Percentiles rank a stretch among this genome's conserved stretches.
phyloP scores from a whole-genome alignment of 805 yeast species.

The Starmerella stigmatis region DNA sequence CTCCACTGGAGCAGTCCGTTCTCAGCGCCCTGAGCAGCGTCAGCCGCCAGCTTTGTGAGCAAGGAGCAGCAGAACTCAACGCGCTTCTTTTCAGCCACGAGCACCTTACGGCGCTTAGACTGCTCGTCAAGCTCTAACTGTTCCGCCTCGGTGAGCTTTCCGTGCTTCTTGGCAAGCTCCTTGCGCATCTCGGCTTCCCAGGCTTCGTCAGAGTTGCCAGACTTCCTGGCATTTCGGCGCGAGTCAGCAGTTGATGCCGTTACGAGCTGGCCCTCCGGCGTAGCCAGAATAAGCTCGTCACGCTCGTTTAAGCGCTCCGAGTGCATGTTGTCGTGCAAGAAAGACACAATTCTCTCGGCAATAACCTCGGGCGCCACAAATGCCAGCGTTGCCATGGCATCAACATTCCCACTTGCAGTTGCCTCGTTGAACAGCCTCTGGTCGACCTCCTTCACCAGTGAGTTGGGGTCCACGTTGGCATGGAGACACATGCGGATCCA shows the following conservation, averaged over 20 bases:
- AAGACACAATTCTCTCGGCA: constrained; percentile 41
- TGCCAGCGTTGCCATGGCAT: constrained; percentile 36
- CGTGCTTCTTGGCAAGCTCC: constrained; percentile 53
- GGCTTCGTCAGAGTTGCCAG: constrained; percentile 38
- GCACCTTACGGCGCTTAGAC: constrained; percentile 40
- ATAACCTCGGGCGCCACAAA: constrained; percentile 49
- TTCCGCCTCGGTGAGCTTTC: constrained; percentile 63
- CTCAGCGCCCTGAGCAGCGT: constrained; percentile 40
- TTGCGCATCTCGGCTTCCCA: constrained; percentile 84
- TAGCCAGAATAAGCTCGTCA: constrained; percentile 55
- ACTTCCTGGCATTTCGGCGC: constrained; percentile 22
- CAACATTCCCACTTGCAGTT: constrained; percentile 25
- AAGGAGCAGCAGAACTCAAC: constrained; percentile 44
- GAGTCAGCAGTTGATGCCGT: constrained; percentile 34
- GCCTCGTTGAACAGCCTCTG: constrained; percentile 25
- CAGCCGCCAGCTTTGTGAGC: constrained; percentile 41
- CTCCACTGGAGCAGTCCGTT: constrained; percentile 66
- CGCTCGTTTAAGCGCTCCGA: constrained; percentile 36
- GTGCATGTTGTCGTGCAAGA: constrained; percentile 39
- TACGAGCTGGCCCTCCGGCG: constrained; percentile 48
- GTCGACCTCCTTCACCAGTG: constrained; percentile 33
- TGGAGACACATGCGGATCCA: constrained; percentile 72
- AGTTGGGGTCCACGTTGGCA: constrained; percentile 54
- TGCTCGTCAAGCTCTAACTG: constrained; percentile 58
- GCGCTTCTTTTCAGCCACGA: constrained; percentile 33